These are phyloP conservation scores for Aspergillus coremiiformis DNA, from an alignment of 495 filamentous ascomycete genomes.

Conservation along the genomic window DNA sequence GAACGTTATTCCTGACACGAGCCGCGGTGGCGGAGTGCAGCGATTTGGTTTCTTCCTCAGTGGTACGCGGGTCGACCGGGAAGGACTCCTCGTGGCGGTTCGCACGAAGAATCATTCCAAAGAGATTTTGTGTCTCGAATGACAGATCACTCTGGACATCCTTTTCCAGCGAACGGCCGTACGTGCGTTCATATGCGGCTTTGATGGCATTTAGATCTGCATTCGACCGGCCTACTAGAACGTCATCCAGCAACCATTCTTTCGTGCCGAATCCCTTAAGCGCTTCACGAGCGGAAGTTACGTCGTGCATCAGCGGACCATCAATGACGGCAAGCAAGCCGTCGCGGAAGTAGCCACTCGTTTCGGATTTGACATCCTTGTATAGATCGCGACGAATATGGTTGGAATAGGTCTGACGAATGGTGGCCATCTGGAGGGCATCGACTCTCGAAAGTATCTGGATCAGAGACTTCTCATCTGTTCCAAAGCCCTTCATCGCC, in stretches of 20 bases:
- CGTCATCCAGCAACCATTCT: constrained; percentile 76
- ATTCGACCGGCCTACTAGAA: constrained; percentile 74
- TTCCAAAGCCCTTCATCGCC: constrained; percentile 91
- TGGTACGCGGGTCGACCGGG: constrained; percentile 57
- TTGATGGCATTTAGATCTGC: constrained; percentile 81
- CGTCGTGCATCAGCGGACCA: constrained; percentile 70
- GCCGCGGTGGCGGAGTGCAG: constrained; percentile 67
- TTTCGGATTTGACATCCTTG: constrained; percentile 69
- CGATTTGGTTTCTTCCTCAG: constrained; percentile 64
- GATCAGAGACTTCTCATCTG: constrained; percentile 71
- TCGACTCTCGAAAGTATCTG: constrained; percentile 57
- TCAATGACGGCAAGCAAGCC: constrained; percentile 64
- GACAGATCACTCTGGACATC: constrained; percentile 73
- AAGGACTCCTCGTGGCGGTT: constrained; percentile 65
- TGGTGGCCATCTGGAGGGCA: constrained; percentile 60
- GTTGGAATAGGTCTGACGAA: constrained; percentile 57
- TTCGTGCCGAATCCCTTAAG: constrained; percentile 78
- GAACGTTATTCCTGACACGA: constrained; percentile 63
- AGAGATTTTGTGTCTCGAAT: constrained; percentile 75
- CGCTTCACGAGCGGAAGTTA: constrained; percentile 54
- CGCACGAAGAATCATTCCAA: constrained; percentile 66
- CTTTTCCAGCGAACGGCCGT: constrained; percentile 50
- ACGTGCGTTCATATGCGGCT: constrained; percentile 58
- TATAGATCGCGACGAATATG: constrained; percentile 59
- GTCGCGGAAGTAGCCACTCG: constrained; percentile 60